A percentile compares a stretch with the other conserved stretches of the same genome.
Conservation (phyloP, 2,329 filamentous ascomycete genomes). For the Colletotrichum sp. region DNA sequence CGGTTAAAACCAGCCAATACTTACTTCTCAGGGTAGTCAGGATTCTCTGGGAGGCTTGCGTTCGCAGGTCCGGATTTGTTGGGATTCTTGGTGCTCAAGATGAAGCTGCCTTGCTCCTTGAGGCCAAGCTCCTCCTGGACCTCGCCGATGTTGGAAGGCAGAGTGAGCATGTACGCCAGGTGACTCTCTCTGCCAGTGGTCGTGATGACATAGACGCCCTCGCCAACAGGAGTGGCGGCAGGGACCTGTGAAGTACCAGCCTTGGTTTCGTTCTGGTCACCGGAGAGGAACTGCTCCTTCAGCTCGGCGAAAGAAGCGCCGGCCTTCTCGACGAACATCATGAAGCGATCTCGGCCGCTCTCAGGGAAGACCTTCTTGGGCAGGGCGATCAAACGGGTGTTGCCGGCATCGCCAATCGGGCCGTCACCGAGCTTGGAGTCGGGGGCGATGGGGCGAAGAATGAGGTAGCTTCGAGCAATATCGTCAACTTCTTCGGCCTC, state of each 20-base stretch:
- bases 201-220: conserved; percentile 85
- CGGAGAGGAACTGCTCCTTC: conserved; percentile 73
- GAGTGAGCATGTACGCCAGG: conserved; percentile 79
- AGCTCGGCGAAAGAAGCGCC: conserved; percentile 69
- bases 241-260: conserved; percentile 75
- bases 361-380: conserved; percentile 85
- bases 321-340: conserved; percentile 83
- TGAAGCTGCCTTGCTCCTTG: conserved; percentile 74
- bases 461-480: conserved; percentile 78
- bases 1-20: conserved; percentile 25
- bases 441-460: conserved; percentile 74
- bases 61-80: conserved; percentile 68
- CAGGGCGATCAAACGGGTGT: conserved; percentile 75
- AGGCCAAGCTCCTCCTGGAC: conserved; percentile 80
- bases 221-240: conserved; percentile 76
- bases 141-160: conserved; percentile 72
- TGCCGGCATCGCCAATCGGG: conserved; percentile 54
- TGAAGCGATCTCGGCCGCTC: conserved; percentile 72
- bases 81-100: conserved; percentile 83
- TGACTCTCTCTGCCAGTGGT: conserved; percentile 75
- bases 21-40: conserved; percentile 75
- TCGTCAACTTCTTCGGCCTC: conserved; percentile 73
- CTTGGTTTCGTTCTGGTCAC: conserved; percentile 75
- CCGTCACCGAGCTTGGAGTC: conserved; percentile 70
- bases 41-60: conserved; percentile 65